Conservation (phyloP, 106 monocot species). For the Cymbidium sinense region DNA sequence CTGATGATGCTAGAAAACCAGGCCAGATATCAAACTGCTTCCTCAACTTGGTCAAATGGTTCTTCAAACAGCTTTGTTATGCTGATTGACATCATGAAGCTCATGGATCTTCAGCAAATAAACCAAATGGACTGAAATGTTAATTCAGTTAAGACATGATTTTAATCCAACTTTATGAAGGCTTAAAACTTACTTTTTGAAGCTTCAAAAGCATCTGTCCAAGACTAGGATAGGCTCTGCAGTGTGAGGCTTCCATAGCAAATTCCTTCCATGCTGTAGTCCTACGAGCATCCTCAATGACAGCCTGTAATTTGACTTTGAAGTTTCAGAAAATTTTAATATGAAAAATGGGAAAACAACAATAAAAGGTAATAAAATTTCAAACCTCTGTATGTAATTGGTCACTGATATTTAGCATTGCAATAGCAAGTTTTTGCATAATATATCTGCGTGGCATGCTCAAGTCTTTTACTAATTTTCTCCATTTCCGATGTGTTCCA, state of each 20-base stretch:
- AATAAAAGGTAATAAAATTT: not conserved
- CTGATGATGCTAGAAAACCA: not conserved
- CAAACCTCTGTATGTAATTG: slow-evolving; percentile 72
- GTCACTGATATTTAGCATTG: slow-evolving; percentile 60
- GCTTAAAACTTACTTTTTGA: slow-evolving; percentile 44
- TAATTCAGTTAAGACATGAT: not conserved
- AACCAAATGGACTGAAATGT: not conserved
- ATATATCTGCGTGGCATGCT: slow-evolving; percentile 43
- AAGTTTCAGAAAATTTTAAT: slow-evolving; percentile 1
- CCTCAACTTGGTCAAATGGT: not conserved
- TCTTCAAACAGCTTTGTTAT: not conserved
- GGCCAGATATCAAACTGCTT: not conserved
- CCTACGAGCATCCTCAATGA: slow-evolving; percentile 58
- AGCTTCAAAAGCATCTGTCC: slow-evolving; percentile 77
- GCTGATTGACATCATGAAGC: not conserved
- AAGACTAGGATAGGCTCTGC: slow-evolving; percentile 61
- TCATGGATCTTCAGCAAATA: not conserved
- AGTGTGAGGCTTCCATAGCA: slow-evolving; percentile 64
- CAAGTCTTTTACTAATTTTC: slow-evolving; percentile 70
- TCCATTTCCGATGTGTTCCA: slow-evolving; percentile 76
- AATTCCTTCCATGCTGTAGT: slow-evolving; percentile 62
- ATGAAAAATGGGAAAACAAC: not conserved
- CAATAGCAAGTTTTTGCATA: slow-evolving; percentile 70
- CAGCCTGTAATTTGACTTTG: slow-evolving; percentile 28
- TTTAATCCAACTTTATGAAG: not conserved